Evolutionary conservation across 75 land plant genomes (phyloP).

Genomic region (Cryptomeria japonica): DNA sequence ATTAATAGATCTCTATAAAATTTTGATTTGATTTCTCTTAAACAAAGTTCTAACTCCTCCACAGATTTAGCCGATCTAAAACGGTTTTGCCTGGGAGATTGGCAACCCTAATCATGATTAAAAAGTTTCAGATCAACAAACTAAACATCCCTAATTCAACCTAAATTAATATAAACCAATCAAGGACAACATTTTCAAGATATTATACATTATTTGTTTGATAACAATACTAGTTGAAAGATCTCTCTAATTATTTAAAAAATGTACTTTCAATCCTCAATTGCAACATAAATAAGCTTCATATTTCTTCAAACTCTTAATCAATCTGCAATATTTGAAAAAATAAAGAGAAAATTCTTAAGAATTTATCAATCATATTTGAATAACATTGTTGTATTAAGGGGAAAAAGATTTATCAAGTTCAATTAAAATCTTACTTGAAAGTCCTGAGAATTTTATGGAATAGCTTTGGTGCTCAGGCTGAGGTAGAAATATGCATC

Average conservation of each 20-base stretch:
- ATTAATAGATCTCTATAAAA: no score
- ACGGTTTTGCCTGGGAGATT: not conserved
- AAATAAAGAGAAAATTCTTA: not conserved
- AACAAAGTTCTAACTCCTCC: not conserved
- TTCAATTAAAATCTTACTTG: not conserved
- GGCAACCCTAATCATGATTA: not conserved
- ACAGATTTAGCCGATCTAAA: not conserved
- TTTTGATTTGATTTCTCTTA: no score
- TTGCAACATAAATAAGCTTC: not conserved
- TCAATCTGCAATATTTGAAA: not conserved
- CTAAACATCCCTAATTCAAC: not conserved
- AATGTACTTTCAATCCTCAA: no score
- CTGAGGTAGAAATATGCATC: not conserved
- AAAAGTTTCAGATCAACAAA: not conserved
- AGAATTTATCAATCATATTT: not conserved
- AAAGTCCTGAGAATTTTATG: not conserved
- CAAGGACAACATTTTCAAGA: not conserved
- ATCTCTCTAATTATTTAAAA: no score
- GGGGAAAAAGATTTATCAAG: not conserved
- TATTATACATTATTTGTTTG: no score
- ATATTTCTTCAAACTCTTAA: not conserved
- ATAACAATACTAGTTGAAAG: not conserved
- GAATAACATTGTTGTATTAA: no score
- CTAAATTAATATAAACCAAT: not conserved
- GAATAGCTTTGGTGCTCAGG: not conserved